Percentiles rank a stretch among this genome's conserved stretches.
Evolutionary conservation across 768 basidiomycete species (phyloP).

Genomic region (Mycena leptocephala): DNA sequence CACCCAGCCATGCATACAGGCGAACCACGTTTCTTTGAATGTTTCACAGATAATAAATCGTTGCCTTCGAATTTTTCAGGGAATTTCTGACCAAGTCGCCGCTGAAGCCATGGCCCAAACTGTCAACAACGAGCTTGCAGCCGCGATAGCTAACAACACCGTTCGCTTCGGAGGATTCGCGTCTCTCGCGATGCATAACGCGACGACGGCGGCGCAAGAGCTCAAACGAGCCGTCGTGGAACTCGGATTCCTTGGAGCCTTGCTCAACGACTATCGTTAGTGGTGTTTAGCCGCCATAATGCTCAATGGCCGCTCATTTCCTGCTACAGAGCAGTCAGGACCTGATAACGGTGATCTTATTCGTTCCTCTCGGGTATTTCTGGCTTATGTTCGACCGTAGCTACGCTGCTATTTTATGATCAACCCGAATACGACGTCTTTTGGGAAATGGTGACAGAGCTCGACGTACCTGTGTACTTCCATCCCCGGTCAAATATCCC

Average conservation of each 20-base stretch:
- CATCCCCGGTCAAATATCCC: slow-evolving; percentile 53
- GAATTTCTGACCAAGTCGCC: slow-evolving; percentile 50
- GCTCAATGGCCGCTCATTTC: not conserved
- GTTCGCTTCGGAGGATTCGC: slow-evolving; percentile 61
- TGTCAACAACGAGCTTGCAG: slow-evolving; percentile 56
- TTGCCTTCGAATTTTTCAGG: slow-evolving; percentile 32
- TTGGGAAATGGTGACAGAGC: slow-evolving; percentile 54
- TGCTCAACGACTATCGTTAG: slow-evolving; percentile 59
- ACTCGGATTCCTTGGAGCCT: slow-evolving; percentile 58
- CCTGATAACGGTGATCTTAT: slow-evolving; percentile 48
- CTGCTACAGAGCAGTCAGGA: slow-evolving; percentile 53
- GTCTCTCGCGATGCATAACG: slow-evolving; percentile 61
- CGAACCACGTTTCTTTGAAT: not conserved
- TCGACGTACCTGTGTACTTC: slow-evolving; percentile 59
- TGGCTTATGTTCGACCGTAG: slow-evolving; percentile 31
- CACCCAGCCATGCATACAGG: slow-evolving; percentile 55
- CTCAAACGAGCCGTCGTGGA: slow-evolving; percentile 57
- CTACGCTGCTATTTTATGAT: slow-evolving; percentile 55
- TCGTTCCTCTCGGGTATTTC: not conserved
- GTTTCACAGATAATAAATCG: not conserved
- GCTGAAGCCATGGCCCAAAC: slow-evolving; percentile 53
- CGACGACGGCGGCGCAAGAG: slow-evolving; percentile 57
- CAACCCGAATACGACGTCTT: slow-evolving; percentile 58
- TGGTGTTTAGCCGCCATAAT: not conserved
- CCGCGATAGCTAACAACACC: slow-evolving; percentile 56